Evolutionary conservation across 1,284 basidiomycete species (phyloP).

Genomic region (Abortiporus biennis): DNA sequence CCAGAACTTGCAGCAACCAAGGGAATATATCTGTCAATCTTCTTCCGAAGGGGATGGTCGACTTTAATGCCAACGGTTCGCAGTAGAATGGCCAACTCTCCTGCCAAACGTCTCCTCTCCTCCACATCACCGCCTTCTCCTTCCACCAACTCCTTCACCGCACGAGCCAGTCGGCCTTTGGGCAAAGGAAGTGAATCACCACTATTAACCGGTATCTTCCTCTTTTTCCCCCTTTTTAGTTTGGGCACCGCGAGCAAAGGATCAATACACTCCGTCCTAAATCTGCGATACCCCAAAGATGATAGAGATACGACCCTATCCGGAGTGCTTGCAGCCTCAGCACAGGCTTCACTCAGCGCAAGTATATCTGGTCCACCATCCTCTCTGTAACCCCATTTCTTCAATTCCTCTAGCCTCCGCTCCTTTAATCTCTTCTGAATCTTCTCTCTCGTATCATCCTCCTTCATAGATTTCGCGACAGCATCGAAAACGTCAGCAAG

Average conservation of each 20-base stretch:
- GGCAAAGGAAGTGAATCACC: conserved; percentile 36
- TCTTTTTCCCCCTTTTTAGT: conserved; percentile 45
- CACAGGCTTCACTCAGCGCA: conserved; percentile 55
- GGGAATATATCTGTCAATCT: conserved; percentile 44
- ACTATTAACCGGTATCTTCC: conserved; percentile 27
- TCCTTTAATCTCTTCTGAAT: conserved; percentile 52
- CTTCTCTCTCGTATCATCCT: conserved; percentile 49
- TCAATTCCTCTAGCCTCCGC: conserved; percentile 52
- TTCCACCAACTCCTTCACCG: conserved; percentile 58
- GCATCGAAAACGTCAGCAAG: conserved; percentile 59
- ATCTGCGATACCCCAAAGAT: conserved; percentile 60
- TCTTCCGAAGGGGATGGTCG: conserved; percentile 61
- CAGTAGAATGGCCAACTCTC: conserved; percentile 45
- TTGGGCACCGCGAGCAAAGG: conserved; percentile 62
- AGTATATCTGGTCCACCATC: conserved; percentile 42
- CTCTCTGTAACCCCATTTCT: conserved; percentile 61
- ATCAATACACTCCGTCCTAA: conserved; percentile 65
- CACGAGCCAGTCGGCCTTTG: conserved; percentile 60
- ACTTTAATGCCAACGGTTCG: conserved; percentile 48
- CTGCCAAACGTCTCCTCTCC: conserved; percentile 39
- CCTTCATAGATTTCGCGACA: conserved; percentile 47
- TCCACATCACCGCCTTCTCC: conserved; percentile 39
- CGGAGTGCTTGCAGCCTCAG: conserved; percentile 61
- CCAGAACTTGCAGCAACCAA: no score
- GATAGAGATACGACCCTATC: conserved; percentile 60